phyloP scores from a whole-genome alignment of 148 eudicot species.

The Vaccinium corymbosum region DNA sequence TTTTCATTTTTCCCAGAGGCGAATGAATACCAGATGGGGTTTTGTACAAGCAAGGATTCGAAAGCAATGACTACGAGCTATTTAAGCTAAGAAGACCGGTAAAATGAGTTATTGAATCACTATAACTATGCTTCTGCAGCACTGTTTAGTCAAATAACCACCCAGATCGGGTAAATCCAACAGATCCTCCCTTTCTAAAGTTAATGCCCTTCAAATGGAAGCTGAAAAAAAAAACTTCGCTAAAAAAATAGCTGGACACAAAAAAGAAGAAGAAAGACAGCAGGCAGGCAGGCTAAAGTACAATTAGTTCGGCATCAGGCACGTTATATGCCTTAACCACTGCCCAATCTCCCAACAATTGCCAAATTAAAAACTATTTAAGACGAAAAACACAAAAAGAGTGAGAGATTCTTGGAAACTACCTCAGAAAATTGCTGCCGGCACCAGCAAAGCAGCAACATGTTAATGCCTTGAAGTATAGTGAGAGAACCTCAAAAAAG shows the following conservation, averaged over 20 bases:
- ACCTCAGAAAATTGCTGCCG: conserved; percentile 1
- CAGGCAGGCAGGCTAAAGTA: not conserved
- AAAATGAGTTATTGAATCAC: not conserved
- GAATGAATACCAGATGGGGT: not conserved
- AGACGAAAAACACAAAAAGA: not conserved
- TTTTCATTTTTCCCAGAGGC: not conserved
- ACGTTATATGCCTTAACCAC: not conserved
- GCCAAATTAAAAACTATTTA: not conserved
- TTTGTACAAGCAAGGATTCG: not conserved
- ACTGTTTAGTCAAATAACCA: not conserved
- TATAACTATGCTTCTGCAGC: not conserved
- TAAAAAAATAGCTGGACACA: not conserved
- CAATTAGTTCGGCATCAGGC: not conserved
- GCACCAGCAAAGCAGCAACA: conserved; percentile 5
- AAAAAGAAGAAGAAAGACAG: not conserved
- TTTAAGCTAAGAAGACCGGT: not conserved
- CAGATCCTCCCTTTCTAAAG: conserved; percentile 4
- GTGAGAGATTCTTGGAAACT: not conserved
- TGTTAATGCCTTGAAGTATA: not conserved
- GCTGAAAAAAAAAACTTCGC: not conserved
- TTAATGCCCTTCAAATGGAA: not conserved
- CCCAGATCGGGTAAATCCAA: not conserved
- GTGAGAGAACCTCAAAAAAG: not conserved
- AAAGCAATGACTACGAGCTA: not conserved
- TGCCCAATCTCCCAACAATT: not conserved